A percentile compares a stretch with the other conserved stretches of the same genome.
phyloP scores from a whole-genome alignment of 495 filamentous ascomycete genomes.

The Xylaria acuta region DNA sequence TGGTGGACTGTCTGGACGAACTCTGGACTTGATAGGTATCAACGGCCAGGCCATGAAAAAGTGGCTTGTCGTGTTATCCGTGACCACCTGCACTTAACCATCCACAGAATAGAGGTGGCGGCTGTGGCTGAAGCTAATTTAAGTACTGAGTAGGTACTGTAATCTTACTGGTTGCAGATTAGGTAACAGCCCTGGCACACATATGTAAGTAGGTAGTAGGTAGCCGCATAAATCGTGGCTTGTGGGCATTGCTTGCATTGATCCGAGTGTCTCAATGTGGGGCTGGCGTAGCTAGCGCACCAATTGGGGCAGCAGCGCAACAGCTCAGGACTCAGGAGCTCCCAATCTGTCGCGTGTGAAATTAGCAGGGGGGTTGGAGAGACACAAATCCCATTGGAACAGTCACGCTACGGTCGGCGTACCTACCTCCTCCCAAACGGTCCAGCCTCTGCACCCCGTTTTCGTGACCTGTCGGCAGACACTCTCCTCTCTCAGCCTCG shows the following conservation, averaged over 20 bases:
- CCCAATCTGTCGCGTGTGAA: constrained; percentile 15
- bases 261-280: background rate
- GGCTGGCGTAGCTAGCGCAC: background rate
- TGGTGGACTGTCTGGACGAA: background rate
- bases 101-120: background rate
- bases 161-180: background rate
- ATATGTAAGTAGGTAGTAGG: too few relatives aligned
- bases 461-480: background rate
- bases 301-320: constrained; percentile 15
- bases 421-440: background rate
- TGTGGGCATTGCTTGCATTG: background rate
- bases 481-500: background rate
- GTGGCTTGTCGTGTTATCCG: background rate
- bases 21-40: background rate
- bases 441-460: background rate
- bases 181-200: too few relatives aligned
- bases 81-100: background rate
- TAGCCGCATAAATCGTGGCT: background rate
- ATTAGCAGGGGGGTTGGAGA: constrained; percentile 19
- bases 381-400: background rate
- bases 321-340: constrained; percentile 15
- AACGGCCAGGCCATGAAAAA: background rate
- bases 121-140: background rate
- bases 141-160: too few relatives aligned
- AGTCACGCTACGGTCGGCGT: background rate